phyloP scores from a whole-genome alignment of 192 early-diverging fungal genomes.

The Mortierella alpina region DNA sequence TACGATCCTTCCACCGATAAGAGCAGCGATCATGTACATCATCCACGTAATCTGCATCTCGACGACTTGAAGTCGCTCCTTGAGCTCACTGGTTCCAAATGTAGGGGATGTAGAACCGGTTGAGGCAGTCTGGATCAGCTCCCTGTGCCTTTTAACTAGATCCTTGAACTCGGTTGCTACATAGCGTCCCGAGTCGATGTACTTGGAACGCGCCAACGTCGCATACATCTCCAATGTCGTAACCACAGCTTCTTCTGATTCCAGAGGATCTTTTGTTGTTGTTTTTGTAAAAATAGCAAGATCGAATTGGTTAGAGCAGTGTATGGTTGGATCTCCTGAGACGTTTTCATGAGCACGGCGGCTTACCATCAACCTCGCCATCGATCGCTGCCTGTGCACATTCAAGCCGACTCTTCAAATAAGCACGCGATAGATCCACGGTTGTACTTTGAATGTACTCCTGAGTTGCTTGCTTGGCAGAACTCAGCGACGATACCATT shows the following conservation, averaged over 20 bases:
- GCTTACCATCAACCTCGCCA: slow-evolving; percentile 66
- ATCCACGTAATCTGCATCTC: slow-evolving; percentile 84
- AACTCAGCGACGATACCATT: slow-evolving; percentile 65
- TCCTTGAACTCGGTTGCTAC: slow-evolving; percentile 39
- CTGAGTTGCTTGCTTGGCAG: slow-evolving; percentile 29
- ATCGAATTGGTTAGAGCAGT: neutral
- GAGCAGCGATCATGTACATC: slow-evolving; percentile 78
- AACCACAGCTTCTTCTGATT: slow-evolving; percentile 75
- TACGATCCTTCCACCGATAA: slow-evolving; percentile 76
- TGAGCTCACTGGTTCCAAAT: slow-evolving; percentile 47
- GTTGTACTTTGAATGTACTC: slow-evolving; percentile 32
- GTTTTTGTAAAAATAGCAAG: neutral
- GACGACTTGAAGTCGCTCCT: slow-evolving; percentile 57
- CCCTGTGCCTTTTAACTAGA: slow-evolving; percentile 26
- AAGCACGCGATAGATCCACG: slow-evolving; percentile 59
- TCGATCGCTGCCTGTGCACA: slow-evolving; percentile 60
- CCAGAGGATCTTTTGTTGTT: slow-evolving; percentile 64
- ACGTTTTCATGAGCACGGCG: neutral
- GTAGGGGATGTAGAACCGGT: slow-evolving; percentile 22
- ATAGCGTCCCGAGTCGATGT: slow-evolving; percentile 63
- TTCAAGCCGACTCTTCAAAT: slow-evolving; percentile 64
- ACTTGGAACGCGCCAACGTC: slow-evolving; percentile 74
- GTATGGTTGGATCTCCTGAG: neutral
- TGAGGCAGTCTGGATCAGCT: slow-evolving; percentile 30
- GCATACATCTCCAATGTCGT: slow-evolving; percentile 77